A percentile compares a stretch with the other conserved stretches of the same genome.
Evolutionary conservation across 108 stramenopile genomes (phyloP).

Genomic region (Conticribra guillardii): DNA sequence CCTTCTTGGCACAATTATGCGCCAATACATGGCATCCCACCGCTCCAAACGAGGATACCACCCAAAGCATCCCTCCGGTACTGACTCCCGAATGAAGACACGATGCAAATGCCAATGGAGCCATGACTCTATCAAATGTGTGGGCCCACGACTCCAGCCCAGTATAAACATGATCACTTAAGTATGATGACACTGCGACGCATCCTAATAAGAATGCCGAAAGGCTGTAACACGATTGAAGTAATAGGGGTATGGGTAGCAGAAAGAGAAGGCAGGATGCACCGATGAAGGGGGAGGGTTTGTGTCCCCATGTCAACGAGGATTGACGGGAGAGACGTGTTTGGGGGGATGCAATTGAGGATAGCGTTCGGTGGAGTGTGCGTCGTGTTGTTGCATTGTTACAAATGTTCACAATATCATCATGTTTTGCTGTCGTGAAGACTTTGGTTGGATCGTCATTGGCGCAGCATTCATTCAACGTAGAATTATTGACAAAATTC

Average conservation of each 20-base stretch:
- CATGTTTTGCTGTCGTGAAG: too few relatives aligned
- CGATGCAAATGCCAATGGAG: slow-evolving; percentile 43
- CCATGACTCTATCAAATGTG: slow-evolving; percentile 42
- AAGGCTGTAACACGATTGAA: slow-evolving; percentile 22
- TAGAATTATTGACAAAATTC: neutral
- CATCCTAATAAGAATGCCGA: slow-evolving; percentile 23
- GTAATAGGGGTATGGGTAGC: slow-evolving; percentile 38
- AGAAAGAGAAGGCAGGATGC: slow-evolving; percentile 46
- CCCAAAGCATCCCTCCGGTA: slow-evolving; percentile 26
- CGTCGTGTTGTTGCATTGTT: neutral
- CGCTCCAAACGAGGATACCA: slow-evolving; percentile 5
- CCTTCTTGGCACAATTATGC: slow-evolving; percentile 32
- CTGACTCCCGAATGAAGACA: slow-evolving; percentile 22
- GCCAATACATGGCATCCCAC: slow-evolving; percentile 41
- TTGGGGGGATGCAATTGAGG: slow-evolving; percentile 22
- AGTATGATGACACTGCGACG: slow-evolving; percentile 41
- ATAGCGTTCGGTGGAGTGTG: slow-evolving; percentile 1
- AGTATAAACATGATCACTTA: slow-evolving; percentile 53
- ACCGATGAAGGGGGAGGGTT: slow-evolving; percentile 38
- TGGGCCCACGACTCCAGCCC: slow-evolving; percentile 47
- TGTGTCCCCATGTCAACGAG: slow-evolving; percentile 49
- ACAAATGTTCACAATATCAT: too few relatives aligned
- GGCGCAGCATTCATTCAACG: too few relatives aligned
- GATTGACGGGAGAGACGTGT: slow-evolving; percentile 43
- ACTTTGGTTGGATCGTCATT: too few relatives aligned